Evolutionary conservation across 2,329 filamentous ascomycete genomes (phyloP), one percentile per base, ranked within the genome.

Genomic region (Ophiostoma populinum): DNA sequence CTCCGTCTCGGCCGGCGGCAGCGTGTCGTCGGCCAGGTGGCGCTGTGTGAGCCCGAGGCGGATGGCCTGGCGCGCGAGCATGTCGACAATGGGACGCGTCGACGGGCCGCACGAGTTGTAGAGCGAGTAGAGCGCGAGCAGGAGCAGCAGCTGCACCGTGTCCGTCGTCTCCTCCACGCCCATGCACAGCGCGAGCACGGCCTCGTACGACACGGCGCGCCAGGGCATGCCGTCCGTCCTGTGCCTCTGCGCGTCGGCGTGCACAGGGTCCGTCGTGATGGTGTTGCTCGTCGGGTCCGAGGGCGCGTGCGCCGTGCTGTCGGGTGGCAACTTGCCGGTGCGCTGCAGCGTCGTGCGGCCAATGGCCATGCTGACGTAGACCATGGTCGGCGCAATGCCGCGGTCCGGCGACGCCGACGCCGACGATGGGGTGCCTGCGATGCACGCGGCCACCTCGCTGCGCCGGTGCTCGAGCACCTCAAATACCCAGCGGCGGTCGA

Each of bases 281-380:
- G 5, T 13, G 28, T n/a, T 13, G n/a, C 7, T 3, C 13, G 25
- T 15, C n/a, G 18, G 28, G 17, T 30, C 7, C 7, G 18, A 15
- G 3, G n/a, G n/a, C n/a, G n/a, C n/a, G n/a, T n/a, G n/a, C n/a
- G n/a, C n/a, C n/a, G n/a, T 7, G 12, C 13, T 42, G 42, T 52
- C 52, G 12, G 47, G 44, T 2, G 56, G 51, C 2, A 59, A 49
- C 37, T 61, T 54, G 1, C 58, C 58, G 2, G 56, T 58, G 1
- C 59, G 49, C 39, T 59, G 52, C 13, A 62, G 43, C 0, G 58
- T 62, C 0, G 57, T 61, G 34, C 55, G 58, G 0, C 59, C 59
- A 24, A 63, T 61, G 17, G 59, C 58, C 55, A 62, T 60, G 42
- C 62, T 50, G 5, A 62, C 52, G 39, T 58, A 58, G 3, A 61